Conservation (phyloP, 768 basidiomycete species). For the Auricularia sp. region DNA sequence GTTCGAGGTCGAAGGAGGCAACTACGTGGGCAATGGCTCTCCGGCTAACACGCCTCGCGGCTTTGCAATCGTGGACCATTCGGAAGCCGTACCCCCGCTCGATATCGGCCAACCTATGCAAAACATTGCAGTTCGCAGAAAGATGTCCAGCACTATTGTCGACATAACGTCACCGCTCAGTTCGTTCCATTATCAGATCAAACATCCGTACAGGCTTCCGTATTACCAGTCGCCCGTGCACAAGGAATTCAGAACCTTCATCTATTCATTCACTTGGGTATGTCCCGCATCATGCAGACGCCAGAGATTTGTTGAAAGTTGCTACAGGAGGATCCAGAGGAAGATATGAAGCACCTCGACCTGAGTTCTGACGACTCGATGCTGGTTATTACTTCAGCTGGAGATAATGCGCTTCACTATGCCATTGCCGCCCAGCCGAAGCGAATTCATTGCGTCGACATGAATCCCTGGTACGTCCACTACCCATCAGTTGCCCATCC, state of each 20-base stretch:
- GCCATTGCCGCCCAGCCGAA: slow-evolving; percentile 54
- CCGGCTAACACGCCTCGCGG: no score
- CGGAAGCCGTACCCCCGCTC: slow-evolving; percentile 26
- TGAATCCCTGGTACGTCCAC: slow-evolving; percentile 46
- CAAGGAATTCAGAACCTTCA: slow-evolving; percentile 52
- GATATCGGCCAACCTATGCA: slow-evolving; percentile 22
- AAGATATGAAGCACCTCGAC: slow-evolving; percentile 55
- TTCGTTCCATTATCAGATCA: slow-evolving; percentile 53
- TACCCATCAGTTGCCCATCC: no score
- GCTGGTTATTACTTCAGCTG: slow-evolving; percentile 66
- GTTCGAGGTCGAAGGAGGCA: slow-evolving; percentile 56
- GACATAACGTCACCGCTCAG: slow-evolving; percentile 45
- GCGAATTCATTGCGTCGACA: slow-evolving; percentile 60
- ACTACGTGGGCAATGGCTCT: slow-evolving; percentile 37
- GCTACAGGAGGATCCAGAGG: slow-evolving; percentile 52
- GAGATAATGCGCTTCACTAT: slow-evolving; percentile 74
- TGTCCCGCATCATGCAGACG: slow-evolving; percentile 17
- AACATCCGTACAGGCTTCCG: slow-evolving; percentile 55
- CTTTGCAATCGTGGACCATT: slow-evolving; percentile 29
- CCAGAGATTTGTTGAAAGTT: slow-evolving; percentile 16
- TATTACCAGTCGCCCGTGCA: slow-evolving; percentile 62
- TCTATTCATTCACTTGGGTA: slow-evolving; percentile 53
- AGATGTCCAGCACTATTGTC: slow-evolving; percentile 20
- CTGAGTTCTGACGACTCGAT: slow-evolving; percentile 53
- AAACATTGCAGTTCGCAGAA: slow-evolving; percentile 2